phyloP scores from a whole-genome alignment of 176 grass and related monocot genomes.

The Ampelocalamus luodianensis region DNA sequence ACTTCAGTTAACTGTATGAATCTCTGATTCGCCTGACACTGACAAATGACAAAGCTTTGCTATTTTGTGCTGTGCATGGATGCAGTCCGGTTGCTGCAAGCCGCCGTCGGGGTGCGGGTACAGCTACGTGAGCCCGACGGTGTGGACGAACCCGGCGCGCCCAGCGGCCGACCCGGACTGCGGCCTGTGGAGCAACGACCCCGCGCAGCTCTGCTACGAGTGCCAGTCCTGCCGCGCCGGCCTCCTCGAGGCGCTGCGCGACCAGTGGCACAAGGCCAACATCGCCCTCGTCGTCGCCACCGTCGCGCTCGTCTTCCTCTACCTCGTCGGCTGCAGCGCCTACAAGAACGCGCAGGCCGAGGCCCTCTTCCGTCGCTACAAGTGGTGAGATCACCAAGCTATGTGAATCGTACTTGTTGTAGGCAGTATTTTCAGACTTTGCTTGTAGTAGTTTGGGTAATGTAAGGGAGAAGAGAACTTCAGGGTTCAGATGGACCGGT shows the following conservation, averaged over 20 bases:
- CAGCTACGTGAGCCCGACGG: slow-evolving; percentile 80
- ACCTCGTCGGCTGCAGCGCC: slow-evolving; percentile 87
- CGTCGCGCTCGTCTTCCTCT: slow-evolving; percentile 81
- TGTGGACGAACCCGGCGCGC: slow-evolving; percentile 68
- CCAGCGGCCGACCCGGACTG: slow-evolving; percentile 65
- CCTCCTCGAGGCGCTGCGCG: slow-evolving; percentile 67
- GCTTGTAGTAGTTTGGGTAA: background rate
- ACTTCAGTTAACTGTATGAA: background rate
- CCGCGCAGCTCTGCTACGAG: slow-evolving; percentile 70
- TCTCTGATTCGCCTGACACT: background rate
- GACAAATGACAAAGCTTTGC: background rate
- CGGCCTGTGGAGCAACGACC: slow-evolving; percentile 76
- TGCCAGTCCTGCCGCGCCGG: slow-evolving; percentile 89
- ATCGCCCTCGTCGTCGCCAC: slow-evolving; percentile 78
- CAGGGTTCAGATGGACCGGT: background rate
- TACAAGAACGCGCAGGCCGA: slow-evolving; percentile 91
- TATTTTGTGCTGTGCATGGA: too few relatives aligned
- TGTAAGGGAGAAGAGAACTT: background rate
- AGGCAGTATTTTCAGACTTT: background rate
- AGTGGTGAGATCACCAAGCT: slow-evolving; percentile 40
- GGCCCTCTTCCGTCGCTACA: slow-evolving; percentile 78
- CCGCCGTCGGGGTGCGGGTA: slow-evolving; percentile 75
- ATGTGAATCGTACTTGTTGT: background rate
- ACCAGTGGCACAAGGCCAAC: slow-evolving; percentile 88
- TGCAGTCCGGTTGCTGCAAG: slow-evolving; percentile 91